Conservation (phyloP, 2,329 filamentous ascomycete species). For the Fusarium concolor region DNA sequence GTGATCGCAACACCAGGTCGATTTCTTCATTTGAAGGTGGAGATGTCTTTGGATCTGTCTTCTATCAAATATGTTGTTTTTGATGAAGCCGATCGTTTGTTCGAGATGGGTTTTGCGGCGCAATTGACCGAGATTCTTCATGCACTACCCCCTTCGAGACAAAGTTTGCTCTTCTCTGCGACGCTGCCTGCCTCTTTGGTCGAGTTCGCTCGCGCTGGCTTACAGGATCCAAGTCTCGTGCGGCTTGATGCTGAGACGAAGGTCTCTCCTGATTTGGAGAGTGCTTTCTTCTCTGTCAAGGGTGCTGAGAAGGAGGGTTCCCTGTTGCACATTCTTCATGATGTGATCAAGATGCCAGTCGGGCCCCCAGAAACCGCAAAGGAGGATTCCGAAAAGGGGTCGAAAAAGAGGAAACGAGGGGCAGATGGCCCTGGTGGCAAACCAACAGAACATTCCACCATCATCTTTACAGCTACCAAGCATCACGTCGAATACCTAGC, state of each 20-base stretch:
- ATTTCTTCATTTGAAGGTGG: conserved; percentile 95
- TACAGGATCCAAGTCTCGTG: conserved; percentile 92
- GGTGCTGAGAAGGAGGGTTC: conserved; percentile 94
- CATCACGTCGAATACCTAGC: conserved; percentile 97
- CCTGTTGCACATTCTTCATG: conserved; percentile 86
- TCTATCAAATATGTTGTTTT: conserved; percentile 96
- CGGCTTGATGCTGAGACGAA: conserved; percentile 95
- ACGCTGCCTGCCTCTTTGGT: conserved; percentile 94
- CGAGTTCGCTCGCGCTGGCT: conserved; percentile 92
- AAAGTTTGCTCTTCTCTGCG: conserved; percentile 94
- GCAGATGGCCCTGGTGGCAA: conserved; percentile 67
- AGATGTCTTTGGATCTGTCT: conserved; percentile 92
- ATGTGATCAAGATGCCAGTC: conserved; percentile 91
- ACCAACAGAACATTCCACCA: conserved; percentile 90
- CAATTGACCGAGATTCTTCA: conserved; percentile 95
- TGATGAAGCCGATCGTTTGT: conserved; percentile 95
- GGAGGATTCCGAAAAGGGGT: conserved; percentile 56
- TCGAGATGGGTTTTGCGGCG: conserved; percentile 98
- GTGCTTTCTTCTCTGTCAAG: conserved; percentile 94
- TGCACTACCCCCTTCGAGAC: conserved; percentile 83
- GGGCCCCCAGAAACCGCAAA: conserved; percentile 68
- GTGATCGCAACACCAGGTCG: conserved; percentile 97
- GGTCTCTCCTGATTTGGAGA: conserved; percentile 94
- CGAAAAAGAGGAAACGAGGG: conserved; percentile 79
- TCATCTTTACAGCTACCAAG: conserved; percentile 94